Percentiles rank a stretch among this genome's conserved stretches.
These are phyloP conservation scores for Colletotrichum sublineola DNA, from an alignment of 2,329 filamentous ascomycete species.

Conservation along the genomic window DNA sequence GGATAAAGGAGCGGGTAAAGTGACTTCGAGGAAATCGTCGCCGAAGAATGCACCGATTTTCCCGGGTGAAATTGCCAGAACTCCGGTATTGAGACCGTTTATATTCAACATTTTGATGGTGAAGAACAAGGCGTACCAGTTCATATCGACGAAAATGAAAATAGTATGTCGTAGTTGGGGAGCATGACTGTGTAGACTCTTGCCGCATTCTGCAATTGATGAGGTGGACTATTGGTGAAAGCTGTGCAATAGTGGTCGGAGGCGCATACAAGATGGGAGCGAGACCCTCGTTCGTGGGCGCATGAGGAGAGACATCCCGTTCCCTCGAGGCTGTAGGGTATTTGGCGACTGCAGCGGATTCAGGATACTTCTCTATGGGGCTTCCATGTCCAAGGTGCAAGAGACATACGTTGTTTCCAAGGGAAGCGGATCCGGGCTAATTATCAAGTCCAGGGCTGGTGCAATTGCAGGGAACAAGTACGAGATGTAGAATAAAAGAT, in stretches of 20 bases:
- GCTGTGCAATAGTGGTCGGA: neutral
- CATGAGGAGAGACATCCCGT: neutral
- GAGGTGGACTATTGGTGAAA: neutral
- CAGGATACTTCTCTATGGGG: neutral
- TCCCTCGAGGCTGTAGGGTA: neutral
- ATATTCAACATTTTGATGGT: neutral
- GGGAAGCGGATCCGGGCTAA: rapidly evolving
- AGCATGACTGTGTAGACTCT: neutral
- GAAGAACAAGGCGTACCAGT: neutral
- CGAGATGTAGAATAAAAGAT: neutral
- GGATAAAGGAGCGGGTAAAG: neutral
- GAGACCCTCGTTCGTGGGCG: neutral
- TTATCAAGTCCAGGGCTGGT: neutral
- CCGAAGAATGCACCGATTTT: neutral
- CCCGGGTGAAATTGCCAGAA: neutral
- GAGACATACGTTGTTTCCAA: neutral
- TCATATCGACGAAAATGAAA: neutral
- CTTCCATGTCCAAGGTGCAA: no score
- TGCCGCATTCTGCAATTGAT: neutral
- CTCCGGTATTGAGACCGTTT: neutral
- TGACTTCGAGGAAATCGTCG: neutral
- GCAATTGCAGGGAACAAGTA: no score
- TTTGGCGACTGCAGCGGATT: no score
- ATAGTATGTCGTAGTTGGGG: neutral
- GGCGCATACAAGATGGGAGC: neutral